A percentile compares a stretch with the other conserved stretches of the same genome.
Evolutionary conservation across 371 early-diverging fungal genomes (phyloP).

Genomic region (Dichotomocladium elegans): DNA sequence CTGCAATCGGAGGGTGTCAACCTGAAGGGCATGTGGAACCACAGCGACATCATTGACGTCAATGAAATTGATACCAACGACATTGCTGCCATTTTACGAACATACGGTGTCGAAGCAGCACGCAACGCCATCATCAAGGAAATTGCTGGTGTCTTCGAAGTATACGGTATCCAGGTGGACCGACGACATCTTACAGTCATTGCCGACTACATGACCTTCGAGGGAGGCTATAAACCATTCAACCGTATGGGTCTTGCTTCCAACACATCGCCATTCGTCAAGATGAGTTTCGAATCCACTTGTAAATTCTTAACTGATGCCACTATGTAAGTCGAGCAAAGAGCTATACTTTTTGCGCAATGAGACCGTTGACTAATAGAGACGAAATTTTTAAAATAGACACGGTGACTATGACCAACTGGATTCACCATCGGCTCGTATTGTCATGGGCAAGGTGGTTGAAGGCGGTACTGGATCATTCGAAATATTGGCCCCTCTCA

Average conservation of each 20-base stretch:
- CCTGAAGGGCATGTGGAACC: conserved; percentile 88
- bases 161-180: conserved; percentile 97
- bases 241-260: conserved; percentile 92
- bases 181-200: conserved; percentile 95
- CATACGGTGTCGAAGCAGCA: conserved; percentile 99
- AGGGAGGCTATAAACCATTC: conserved; percentile 97
- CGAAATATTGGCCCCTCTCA: conserved; percentile 72
- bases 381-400: conserved; percentile 21
- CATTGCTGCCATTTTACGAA: conserved; percentile 86
- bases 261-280: conserved; percentile 90
- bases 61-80: conserved; percentile 95
- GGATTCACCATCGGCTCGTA: conserved; percentile 85
- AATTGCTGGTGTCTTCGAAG: conserved; percentile 94
- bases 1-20: conserved; percentile 92
- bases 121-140: conserved; percentile 94
- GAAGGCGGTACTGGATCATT: conserved; percentile 95
- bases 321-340: conserved; percentile 59
- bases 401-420: conserved; percentile 88
- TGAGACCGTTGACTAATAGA: not conserved
- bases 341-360: too few species aligned
- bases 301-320: conserved; percentile 92
- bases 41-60: conserved; percentile 74
- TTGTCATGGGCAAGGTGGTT: conserved; percentile 94
- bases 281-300: conserved; percentile 98
- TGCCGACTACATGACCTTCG: conserved; percentile 99